Conservation (phyloP, 345 rosid genomes). For the Microthlaspi erraticum region DNA sequence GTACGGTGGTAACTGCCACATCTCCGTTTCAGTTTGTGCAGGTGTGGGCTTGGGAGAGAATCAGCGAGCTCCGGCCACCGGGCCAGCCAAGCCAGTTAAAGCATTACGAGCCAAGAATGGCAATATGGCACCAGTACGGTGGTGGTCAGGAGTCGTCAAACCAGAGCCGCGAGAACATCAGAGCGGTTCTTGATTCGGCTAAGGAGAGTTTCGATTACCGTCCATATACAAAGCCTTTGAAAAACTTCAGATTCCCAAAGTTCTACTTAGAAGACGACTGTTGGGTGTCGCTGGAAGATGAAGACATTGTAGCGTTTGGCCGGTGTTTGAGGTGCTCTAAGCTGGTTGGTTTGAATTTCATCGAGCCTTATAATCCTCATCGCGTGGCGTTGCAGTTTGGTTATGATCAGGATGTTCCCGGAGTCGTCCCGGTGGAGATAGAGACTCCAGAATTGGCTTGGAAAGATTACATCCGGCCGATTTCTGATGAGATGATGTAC, state of each 20-base stretch:
- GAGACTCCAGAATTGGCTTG: slow-evolving; percentile 33
- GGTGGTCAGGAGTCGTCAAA: background rate
- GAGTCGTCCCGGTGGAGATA: slow-evolving; percentile 30
- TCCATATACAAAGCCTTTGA: slow-evolving; percentile 29
- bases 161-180: slow-evolving; percentile 20
- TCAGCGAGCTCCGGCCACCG: slow-evolving; percentile 37
- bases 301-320: slow-evolving; percentile 29
- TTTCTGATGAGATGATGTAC: slow-evolving; percentile 17
- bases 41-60: slow-evolving; percentile 56
- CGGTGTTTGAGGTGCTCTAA: slow-evolving; percentile 35
- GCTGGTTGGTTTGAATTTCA: slow-evolving; percentile 31
- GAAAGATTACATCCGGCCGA: slow-evolving; percentile 33
- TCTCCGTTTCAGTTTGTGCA: slow-evolving; percentile 49
- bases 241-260: slow-evolving; percentile 28
- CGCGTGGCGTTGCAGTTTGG: slow-evolving; percentile 40
- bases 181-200: slow-evolving; percentile 38
- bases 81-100: slow-evolving; percentile 37
- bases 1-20: background rate
- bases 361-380: slow-evolving; percentile 37
- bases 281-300: slow-evolving; percentile 28
- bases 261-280: slow-evolving; percentile 33
- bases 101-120: slow-evolving; percentile 43
- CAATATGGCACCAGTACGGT: slow-evolving; percentile 42
- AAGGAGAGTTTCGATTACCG: slow-evolving; percentile 31
- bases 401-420: slow-evolving; percentile 39